Evolutionary conservation across 257 asterid species (phyloP), one percentile per base, ranked within the genome.

Genomic region (Nicotiana otophora): DNA sequence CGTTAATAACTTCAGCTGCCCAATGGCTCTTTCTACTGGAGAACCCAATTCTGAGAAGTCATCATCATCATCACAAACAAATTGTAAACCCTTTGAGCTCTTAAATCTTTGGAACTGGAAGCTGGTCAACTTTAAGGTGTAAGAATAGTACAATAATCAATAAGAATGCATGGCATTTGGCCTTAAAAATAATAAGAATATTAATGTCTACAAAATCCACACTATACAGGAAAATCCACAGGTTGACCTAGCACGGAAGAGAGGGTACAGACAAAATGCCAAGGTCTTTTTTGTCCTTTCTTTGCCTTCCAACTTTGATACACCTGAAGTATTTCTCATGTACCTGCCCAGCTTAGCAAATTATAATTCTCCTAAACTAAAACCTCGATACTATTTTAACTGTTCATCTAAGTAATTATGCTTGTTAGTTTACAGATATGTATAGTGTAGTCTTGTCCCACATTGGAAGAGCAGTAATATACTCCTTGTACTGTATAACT

Each of bases 1-100:
- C 1, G 92, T 86, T 39, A 66, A 82, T 83, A 85, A 68, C 82
- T 83, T 86, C 68, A 86, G 81, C 42, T 36, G 84, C 76, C 82
- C 48, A 77, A 77, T 67, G 26, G 75, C 53, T 81, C 34, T 64
- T 36, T 82, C 86, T 62, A 64, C 72, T 33, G 86, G 82, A 5
- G 90, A 88, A 64, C 90, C 95, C 80, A 91, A 83, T 79, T 91
- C 95, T 20, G 84, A 78, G 87, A 91, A 89, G 10, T n/a, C 80
- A 19, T 87, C 89, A 75, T 89, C 89, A 77, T 87, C 85, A n/a
- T 55, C 28, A 9, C 75, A 82, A 61, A 82, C 84, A 70, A 85
- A 88, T 80, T 69, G 34, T 80, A 54, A 31, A 83, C 84, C 85
- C 31, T 77, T 84, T 58, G 84, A 84, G 83, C 83, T 77, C 88